phyloP scores from a whole-genome alignment of 306 rosid species.

The Trifolium fragiferum region DNA sequence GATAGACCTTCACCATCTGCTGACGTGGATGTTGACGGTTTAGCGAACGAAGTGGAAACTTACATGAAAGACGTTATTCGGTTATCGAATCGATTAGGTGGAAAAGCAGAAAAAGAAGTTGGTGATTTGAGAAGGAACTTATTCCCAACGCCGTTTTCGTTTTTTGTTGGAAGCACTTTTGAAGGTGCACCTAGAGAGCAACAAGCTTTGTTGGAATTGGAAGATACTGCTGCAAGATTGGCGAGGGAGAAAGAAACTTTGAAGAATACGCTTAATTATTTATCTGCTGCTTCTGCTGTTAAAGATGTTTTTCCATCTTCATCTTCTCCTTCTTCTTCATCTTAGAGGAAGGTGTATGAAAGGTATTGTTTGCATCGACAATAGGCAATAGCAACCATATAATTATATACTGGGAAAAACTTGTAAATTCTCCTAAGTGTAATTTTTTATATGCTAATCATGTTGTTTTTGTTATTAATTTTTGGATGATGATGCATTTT shows the following conservation, averaged over 20 bases:
- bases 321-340: background rate
- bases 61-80: constrained; percentile 95
- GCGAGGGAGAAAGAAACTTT: constrained; percentile 92
- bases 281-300: constrained; percentile 96
- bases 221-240: constrained; percentile 82
- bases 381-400: constrained; percentile 1
- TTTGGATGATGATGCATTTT: background rate
- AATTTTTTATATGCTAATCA: background rate
- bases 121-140: constrained; percentile 85
- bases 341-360: background rate
- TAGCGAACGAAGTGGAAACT: constrained; percentile 81
- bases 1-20: constrained; percentile 82
- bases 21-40: constrained; percentile 66
- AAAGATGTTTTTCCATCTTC: constrained; percentile 70
- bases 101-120: constrained; percentile 94
- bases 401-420: background rate
- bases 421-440: background rate
- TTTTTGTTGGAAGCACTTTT: constrained; percentile 94
- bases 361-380: constrained; percentile 1
- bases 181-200: constrained; percentile 99
- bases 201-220: constrained; percentile 93
- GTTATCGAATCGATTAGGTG: constrained; percentile 83
- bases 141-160: constrained; percentile 94
- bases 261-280: constrained; percentile 87
- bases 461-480: background rate